A percentile compares a stretch with the other conserved stretches of the same genome.
These are phyloP conservation scores for Plectranthus barbatus DNA, from an alignment of 257 asterid genomes.

Conservation along the genomic window DNA sequence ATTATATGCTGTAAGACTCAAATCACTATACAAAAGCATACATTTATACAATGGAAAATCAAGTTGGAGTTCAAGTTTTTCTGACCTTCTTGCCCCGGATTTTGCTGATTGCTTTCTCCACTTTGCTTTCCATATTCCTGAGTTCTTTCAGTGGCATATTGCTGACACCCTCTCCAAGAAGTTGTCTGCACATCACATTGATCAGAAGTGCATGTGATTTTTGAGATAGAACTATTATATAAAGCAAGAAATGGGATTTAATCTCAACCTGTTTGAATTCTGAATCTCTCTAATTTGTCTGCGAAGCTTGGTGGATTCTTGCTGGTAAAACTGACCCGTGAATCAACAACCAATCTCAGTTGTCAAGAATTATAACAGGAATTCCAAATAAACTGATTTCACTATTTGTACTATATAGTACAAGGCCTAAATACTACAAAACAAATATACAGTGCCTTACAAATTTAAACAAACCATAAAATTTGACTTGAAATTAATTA, in stretches of 20 bases:
- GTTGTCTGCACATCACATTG: conserved; percentile 30
- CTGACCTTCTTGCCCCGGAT: conserved; percentile 70
- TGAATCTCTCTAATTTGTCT: conserved; percentile 61
- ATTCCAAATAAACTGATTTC: too few relatives aligned
- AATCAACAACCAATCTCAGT: too few relatives aligned
- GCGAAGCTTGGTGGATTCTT: conserved; percentile 69
- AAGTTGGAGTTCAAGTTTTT: background rate
- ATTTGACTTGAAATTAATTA: too few relatives aligned
- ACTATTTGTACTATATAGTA: too few relatives aligned
- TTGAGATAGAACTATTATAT: too few relatives aligned
- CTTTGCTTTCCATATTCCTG: conserved; percentile 44
- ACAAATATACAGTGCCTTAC: too few relatives aligned
- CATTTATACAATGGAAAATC: background rate
- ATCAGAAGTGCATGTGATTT: background rate
- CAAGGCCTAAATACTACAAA: too few relatives aligned
- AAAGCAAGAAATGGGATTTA: background rate
- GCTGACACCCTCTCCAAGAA: conserved; percentile 70
- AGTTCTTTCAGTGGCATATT: conserved; percentile 49
- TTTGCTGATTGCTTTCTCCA: conserved; percentile 72
- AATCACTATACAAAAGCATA: background rate
- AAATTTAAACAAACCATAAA: too few relatives aligned
- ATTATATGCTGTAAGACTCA: background rate
- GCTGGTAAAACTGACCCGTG: conserved; percentile 68
- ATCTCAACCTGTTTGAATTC: conserved; percentile 45
- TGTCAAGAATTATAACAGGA: too few relatives aligned